Percentiles rank a stretch among this genome's conserved stretches.
phyloP scores from a whole-genome alignment of 148 eudicot genomes.

The Chenopodium quinoa region DNA sequence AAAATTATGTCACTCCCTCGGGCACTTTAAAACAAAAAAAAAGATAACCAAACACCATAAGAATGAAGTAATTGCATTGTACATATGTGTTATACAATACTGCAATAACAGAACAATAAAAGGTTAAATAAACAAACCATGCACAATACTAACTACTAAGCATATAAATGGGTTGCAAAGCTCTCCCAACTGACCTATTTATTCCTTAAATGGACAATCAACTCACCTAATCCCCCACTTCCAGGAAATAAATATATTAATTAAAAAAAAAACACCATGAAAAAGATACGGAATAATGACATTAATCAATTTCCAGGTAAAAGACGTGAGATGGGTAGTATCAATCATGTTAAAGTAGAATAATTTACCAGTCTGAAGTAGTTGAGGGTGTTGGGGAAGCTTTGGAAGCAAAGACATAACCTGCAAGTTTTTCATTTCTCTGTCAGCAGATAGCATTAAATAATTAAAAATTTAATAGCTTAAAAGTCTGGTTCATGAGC shows the following conservation, averaged over 20 bases:
- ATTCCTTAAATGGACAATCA: not conserved
- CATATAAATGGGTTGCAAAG: not conserved
- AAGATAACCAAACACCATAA: no score
- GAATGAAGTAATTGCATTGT: no score
- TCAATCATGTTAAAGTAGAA: not conserved
- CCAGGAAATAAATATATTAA: not conserved
- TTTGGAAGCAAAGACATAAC: conserved; percentile 82
- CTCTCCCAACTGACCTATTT: not conserved
- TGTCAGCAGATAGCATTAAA: conserved; percentile 3
- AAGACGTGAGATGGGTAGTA: not conserved
- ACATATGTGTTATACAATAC: no score
- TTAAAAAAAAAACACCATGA: not conserved
- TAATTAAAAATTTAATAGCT: not conserved
- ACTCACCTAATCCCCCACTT: not conserved
- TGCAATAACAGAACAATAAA: not conserved
- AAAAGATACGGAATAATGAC: not conserved
- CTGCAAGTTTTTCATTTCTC: conserved; percentile 36
- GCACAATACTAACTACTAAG: not conserved
- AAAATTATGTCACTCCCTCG: no score
- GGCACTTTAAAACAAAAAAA: no score
- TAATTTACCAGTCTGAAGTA: conserved; percentile 77
- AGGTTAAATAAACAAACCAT: not conserved
- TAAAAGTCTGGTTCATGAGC: not conserved
- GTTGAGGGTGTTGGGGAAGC: conserved; percentile 91
- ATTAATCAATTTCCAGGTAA: conserved; percentile 5